Evolutionary conservation across 2,329 filamentous ascomycete genomes (phyloP).

Genomic region (Cercospora janseana): DNA sequence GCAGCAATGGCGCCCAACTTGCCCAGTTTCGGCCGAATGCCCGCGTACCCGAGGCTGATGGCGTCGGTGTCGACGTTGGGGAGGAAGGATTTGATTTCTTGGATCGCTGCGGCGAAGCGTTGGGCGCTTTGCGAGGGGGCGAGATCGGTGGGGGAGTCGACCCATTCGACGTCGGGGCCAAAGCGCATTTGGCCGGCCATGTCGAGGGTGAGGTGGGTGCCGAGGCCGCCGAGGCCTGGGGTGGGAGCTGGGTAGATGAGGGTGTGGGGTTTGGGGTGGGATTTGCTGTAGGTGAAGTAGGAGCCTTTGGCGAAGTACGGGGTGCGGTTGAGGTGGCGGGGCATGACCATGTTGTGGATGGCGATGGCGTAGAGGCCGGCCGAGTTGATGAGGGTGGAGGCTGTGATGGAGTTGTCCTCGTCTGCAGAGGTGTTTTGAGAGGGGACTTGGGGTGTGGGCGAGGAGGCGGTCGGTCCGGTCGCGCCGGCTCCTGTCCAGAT

Average conservation of each 20-base stretch:
- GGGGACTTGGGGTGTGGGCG: constrained; percentile 27
- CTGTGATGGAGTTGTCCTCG: constrained; percentile 57
- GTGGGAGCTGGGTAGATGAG: constrained; percentile 86
- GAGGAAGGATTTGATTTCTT: constrained; percentile 75
- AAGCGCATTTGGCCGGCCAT: constrained; percentile 81
- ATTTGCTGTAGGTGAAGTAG: constrained; percentile 80
- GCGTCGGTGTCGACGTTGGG: constrained; percentile 66
- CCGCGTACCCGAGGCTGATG: constrained; percentile 80
- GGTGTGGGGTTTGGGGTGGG: constrained; percentile 63
- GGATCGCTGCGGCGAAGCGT: constrained; percentile 64
- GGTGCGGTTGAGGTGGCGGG: constrained; percentile 52
- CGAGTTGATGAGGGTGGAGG: constrained; percentile 77
- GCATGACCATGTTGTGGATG: constrained; percentile 79
- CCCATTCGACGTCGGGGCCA: constrained; percentile 94
- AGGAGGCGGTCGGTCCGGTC: constrained; percentile 26
- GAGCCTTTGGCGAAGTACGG: constrained; percentile 90
- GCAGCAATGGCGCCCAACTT: constrained; percentile 61
- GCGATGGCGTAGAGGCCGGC: constrained; percentile 76
- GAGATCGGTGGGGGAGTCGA: constrained; percentile 68
- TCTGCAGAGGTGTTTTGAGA: constrained; percentile 40
- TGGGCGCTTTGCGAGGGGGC: constrained; percentile 56
- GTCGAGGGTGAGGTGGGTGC: constrained; percentile 91
- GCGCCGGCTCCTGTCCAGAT: constrained; percentile 51
- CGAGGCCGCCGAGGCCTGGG: constrained; percentile 77
- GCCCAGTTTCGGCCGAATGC: constrained; percentile 82